Evolutionary conservation across 2,329 filamentous ascomycete species (phyloP).

Genomic region (Penicillium sp.): DNA sequence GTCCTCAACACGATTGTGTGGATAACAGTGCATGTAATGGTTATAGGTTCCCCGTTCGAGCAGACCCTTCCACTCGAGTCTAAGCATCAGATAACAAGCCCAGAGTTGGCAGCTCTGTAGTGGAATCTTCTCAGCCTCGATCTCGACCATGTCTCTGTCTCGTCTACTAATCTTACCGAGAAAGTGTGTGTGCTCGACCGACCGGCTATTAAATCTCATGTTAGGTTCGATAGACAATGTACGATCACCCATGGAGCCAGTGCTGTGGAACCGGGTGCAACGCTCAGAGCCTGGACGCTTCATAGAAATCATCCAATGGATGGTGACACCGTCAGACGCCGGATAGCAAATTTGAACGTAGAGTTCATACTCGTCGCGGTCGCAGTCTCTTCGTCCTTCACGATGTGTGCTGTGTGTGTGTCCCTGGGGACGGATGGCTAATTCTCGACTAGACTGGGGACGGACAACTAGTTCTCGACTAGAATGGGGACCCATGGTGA

Average conservation of each 20-base stretch:
- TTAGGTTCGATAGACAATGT: not conserved
- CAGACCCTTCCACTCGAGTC: not conserved
- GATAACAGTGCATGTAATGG: not conserved
- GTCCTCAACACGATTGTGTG: not conserved
- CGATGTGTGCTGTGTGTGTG: not conserved
- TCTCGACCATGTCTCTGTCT: not conserved
- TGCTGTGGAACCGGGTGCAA: not conserved
- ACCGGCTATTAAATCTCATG: not conserved
- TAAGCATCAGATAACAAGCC: slow-evolving; percentile 3
- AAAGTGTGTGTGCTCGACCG: not conserved
- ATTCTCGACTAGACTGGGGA: not conserved
- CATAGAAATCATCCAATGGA: slow-evolving; percentile 2
- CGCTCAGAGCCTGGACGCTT: not conserved
- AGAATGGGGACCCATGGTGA: not conserved
- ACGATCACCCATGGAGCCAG: not conserved
- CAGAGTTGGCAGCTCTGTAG: not conserved
- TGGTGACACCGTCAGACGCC: not conserved
- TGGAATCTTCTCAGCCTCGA: not conserved
- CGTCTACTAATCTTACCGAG: not conserved
- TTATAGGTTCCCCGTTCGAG: not conserved
- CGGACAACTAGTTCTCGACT: not conserved
- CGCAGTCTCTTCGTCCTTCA: not conserved
- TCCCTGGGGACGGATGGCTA: not conserved
- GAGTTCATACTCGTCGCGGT: not conserved
- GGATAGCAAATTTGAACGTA: not conserved